phyloP scores from a whole-genome alignment of 306 rosid species.

The Crataegus laevigata region DNA sequence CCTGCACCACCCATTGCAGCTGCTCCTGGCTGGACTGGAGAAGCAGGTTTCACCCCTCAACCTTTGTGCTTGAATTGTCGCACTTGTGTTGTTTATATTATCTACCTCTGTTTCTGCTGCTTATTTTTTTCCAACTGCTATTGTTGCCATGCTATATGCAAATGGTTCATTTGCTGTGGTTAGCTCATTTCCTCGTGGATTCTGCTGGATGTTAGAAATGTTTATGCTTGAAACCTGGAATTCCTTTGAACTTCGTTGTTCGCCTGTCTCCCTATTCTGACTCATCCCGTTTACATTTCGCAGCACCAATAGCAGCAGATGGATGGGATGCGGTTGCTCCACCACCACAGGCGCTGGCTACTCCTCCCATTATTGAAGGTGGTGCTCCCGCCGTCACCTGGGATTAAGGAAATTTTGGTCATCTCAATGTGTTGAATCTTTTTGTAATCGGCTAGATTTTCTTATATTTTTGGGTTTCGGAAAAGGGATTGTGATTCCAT shows the following conservation, averaged over 20 bases:
- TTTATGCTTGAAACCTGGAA: not conserved
- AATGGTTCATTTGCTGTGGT: not conserved
- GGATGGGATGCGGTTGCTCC: constrained; percentile 34
- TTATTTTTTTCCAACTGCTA: not conserved
- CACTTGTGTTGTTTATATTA: not conserved
- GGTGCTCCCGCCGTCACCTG: constrained; percentile 10
- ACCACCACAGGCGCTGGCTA: constrained; percentile 3
- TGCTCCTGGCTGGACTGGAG: constrained; percentile 28
- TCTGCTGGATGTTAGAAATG: not conserved
- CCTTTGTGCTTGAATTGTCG: not conserved
- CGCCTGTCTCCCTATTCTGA: not conserved
- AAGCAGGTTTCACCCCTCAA: constrained; percentile 15
- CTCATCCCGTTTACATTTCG: not conserved
- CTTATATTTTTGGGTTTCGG: not conserved
- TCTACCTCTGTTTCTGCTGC: not conserved
- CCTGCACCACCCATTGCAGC: constrained; percentile 14
- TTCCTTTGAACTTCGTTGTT: not conserved
- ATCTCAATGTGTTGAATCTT: not conserved
- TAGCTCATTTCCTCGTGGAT: not conserved
- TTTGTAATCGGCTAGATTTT: not conserved
- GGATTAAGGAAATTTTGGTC: constrained; percentile 7
- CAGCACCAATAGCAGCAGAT: constrained; percentile 12
- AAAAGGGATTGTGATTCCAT: not conserved
- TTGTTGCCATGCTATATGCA: not conserved
- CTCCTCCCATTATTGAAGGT: constrained; percentile 5